Percentiles rank a stretch among this genome's conserved stretches.
Evolutionary conservation across 441 rosid genomes (phyloP).

Genomic region (Metrosideros polymorpha): DNA sequence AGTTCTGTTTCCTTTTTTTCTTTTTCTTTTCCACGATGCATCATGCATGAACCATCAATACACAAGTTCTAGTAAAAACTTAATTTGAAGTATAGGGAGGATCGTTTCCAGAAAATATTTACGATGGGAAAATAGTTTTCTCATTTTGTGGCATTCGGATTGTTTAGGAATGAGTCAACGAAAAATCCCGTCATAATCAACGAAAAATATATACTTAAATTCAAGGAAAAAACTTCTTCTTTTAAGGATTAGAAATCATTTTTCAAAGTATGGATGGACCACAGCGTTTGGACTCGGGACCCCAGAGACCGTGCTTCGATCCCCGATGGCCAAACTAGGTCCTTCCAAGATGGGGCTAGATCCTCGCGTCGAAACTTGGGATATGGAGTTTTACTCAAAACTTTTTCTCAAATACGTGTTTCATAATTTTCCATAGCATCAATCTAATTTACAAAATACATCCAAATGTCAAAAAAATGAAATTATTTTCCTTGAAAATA

Average conservation of each 20-base stretch:
- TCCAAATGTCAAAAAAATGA: not conserved
- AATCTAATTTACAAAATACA: not conserved
- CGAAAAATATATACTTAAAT: not conserved
- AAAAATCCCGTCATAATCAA: too few relatives aligned
- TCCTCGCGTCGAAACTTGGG: fast-evolving
- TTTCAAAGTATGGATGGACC: not conserved
- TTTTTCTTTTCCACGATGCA: not conserved
- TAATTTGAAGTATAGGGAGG: not conserved
- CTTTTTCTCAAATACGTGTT: not conserved
- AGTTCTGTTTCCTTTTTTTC: not conserved
- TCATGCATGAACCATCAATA: not conserved
- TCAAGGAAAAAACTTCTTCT: not conserved
- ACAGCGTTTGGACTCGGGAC: not conserved
- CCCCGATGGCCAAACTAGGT: not conserved
- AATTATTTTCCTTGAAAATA: not conserved
- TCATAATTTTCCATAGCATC: not conserved
- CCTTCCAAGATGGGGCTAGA: fast-evolving
- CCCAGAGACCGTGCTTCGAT: fast-evolving
- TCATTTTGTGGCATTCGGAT: not conserved
- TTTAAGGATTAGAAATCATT: not conserved
- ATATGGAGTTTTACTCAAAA: too few relatives aligned
- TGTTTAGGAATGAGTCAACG: not conserved
- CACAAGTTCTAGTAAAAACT: not conserved
- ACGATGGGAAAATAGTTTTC: fast-evolving
- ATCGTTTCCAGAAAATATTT: not conserved